phyloP scores from a whole-genome alignment of 148 eudicot species.

The Chenopodium suecicum region DNA sequence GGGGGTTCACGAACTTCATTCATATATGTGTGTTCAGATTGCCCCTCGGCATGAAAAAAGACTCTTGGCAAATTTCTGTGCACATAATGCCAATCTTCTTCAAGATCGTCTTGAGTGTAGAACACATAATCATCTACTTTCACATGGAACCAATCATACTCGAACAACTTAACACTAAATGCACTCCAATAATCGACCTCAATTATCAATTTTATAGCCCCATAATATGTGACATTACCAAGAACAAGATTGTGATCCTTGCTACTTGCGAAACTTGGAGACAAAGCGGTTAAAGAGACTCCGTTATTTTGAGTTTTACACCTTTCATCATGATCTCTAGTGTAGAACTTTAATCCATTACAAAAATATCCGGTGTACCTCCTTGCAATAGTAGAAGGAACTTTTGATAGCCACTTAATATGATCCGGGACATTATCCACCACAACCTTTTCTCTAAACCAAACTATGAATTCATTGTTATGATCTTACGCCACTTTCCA shows the following conservation, averaged over 20 bases:
- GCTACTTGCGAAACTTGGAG: neutral
- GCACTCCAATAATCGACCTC: neutral
- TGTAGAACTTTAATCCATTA: neutral
- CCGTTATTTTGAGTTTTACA: neutral
- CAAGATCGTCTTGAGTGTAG: neutral
- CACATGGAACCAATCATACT: constrained; percentile 8
- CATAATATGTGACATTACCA: neutral
- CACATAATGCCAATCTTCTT: neutral
- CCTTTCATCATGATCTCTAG: neutral
- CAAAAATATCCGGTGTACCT: neutral
- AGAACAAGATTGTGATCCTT: neutral
- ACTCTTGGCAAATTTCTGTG: neutral
- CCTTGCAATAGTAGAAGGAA: neutral
- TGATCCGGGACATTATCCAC: too few species aligned
- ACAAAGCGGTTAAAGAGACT: neutral
- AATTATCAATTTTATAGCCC: neutral
- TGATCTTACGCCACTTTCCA: too few species aligned
- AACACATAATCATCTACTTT: neutral
- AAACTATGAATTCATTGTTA: too few species aligned
- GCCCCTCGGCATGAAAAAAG: neutral
- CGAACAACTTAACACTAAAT: neutral
- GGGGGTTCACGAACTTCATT: neutral
- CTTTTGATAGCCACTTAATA: constrained; percentile 3
- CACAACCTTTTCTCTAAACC: too few species aligned
- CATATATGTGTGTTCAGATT: neutral